Evolutionary conservation across 2,329 filamentous ascomycete genomes (phyloP).

Genomic region (Epichloe sp.): DNA sequence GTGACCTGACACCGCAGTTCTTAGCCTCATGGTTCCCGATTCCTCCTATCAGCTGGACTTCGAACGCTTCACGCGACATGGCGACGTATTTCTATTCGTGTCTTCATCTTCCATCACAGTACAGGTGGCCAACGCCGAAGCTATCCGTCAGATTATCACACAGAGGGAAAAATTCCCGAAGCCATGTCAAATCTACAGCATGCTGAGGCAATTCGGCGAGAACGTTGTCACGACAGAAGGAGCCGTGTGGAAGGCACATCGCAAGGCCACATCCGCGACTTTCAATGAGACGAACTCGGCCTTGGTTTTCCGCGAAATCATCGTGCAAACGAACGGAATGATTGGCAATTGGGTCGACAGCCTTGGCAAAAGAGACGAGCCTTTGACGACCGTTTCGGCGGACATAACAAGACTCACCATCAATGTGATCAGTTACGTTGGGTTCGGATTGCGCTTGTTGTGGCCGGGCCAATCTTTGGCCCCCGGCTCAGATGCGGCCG

Average conservation of each 20-base stretch:
- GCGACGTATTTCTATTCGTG: slow-evolving; percentile 53
- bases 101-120: slow-evolving; percentile 40
- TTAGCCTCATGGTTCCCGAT: slow-evolving; percentile 42
- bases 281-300: slow-evolving; percentile 68
- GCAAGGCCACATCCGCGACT: slow-evolving; percentile 55
- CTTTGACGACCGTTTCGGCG: slow-evolving; percentile 42
- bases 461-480: slow-evolving; percentile 49
- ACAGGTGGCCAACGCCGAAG: slow-evolving; percentile 49
- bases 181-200: slow-evolving; percentile 21
- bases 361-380: slow-evolving; percentile 15
- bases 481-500: slow-evolving; percentile 27
- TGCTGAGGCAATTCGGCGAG: slow-evolving; percentile 42
- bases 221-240: slow-evolving; percentile 64
- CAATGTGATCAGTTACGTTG: slow-evolving; percentile 51
- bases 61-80: slow-evolving; percentile 42
- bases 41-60: slow-evolving; percentile 45
- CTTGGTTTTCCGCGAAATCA: slow-evolving; percentile 49
- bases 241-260: slow-evolving; percentile 55
- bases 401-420: slow-evolving; percentile 52
- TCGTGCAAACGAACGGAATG: slow-evolving; percentile 50
- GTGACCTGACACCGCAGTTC: not conserved
- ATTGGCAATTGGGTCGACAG: slow-evolving; percentile 40
- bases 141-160: slow-evolving; percentile 50
- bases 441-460: slow-evolving; percentile 50
- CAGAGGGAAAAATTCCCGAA: slow-evolving; percentile 56